Evolutionary conservation across 495 filamentous ascomycete species (phyloP).

Genomic region (Neurospora sublineolata): DNA sequence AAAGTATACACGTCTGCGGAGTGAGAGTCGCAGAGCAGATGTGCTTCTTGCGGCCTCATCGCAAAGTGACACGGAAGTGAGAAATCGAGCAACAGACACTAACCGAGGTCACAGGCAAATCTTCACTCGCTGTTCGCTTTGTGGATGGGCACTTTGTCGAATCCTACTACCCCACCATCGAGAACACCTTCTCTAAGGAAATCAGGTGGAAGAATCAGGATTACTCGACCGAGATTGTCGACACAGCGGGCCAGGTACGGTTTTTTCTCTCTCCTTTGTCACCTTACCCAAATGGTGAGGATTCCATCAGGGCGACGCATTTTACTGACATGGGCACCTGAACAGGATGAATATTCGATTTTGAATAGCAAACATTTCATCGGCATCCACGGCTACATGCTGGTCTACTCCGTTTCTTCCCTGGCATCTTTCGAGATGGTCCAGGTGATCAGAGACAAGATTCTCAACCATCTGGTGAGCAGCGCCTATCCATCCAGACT

Average conservation of each 20-base stretch:
- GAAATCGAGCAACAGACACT: neutral
- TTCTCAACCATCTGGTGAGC: constrained; percentile 85
- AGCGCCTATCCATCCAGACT: neutral
- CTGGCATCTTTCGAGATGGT: constrained; percentile 96
- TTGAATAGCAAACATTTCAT: constrained; percentile 98
- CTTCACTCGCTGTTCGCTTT: constrained; percentile 92
- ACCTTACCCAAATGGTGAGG: neutral
- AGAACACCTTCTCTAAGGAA: constrained; percentile 94
- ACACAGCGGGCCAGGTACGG: constrained; percentile 90
- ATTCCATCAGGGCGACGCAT: neutral
- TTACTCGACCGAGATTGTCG: constrained; percentile 93
- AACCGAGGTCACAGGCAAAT: constrained; percentile 59
- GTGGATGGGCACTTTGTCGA: constrained; percentile 98
- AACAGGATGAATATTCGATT: constrained; percentile 93
- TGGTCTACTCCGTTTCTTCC: constrained; percentile 90
- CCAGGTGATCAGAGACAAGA: constrained; percentile 88
- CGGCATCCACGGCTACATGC: constrained; percentile 97
- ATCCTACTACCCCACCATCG: constrained; percentile 97
- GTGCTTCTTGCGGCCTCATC: neutral
- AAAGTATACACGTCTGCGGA: neutral
- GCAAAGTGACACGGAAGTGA: neutral
- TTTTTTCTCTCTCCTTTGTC: neutral
- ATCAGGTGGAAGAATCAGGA: constrained; percentile 89
- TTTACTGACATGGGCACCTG: neutral
- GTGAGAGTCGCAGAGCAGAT: neutral